Evolutionary conservation across 495 filamentous ascomycete genomes (phyloP), one percentile per base, ranked within the genome.

Genomic region (Neurospora discreta): DNA sequence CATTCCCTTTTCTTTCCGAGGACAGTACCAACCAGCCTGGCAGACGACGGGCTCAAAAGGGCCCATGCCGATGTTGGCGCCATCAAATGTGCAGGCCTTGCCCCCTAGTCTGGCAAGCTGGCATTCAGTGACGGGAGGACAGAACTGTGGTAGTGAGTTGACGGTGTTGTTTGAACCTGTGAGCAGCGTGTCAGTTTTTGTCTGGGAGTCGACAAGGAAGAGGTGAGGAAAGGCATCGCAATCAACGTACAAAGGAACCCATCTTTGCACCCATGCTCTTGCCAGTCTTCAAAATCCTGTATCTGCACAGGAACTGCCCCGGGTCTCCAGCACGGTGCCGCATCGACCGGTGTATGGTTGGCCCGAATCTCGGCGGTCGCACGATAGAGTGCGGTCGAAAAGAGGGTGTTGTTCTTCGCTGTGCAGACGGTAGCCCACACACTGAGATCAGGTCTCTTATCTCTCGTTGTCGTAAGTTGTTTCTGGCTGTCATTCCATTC

Each of bases 21-120:
- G 84, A 69, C 85, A 87, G 70, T 85, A 86, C 60, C 70, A 77
- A 8, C 84, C 84, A 58, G 78, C 70, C 23, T 78, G 76, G 73
- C 85, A 87, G 9, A 85, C 73, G 1, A 83, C 74, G 15, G 85
- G 85, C 71, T 87, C 85, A 41, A 81, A 82, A 1, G 75, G 77
- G 0, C 80, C 80, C 80, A 82, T 82, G 16, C 74, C 75, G 11
- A 80, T 71, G 65, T 80, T 82, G 7, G 16, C 72, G 8, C 81
- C 82, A 30, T 78, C 44, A 3, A 80, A 72, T 8, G 42, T 20
- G 69, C 82, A 84, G 13, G 71, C 52, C 8, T 41, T 60, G 26
- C 81, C 80, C 7, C 75, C 73, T 3, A 85, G 70, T 71, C 84
- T 77, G 11, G 78, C 76, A 52, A 73, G 73, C 52, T 82, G 78